A percentile compares a stretch with the other conserved stretches of the same genome.
Conservation (phyloP, 345 rosid genomes). For the Trapa bicornis region DNA sequence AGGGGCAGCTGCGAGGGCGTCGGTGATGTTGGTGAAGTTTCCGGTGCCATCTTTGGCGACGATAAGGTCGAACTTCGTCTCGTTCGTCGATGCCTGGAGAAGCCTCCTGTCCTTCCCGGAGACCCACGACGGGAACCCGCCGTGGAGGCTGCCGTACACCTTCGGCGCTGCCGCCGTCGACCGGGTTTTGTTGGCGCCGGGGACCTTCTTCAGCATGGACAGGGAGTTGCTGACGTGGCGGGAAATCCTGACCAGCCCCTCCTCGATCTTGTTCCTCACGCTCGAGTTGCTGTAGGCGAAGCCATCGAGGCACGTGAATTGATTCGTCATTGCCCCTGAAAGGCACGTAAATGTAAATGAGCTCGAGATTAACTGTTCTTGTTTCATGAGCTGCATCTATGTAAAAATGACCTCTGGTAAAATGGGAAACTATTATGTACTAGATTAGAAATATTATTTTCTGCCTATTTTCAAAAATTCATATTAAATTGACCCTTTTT, state of each 20-base stretch:
- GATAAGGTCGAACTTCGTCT: conserved; percentile 27
- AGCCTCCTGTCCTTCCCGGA: conserved; percentile 31
- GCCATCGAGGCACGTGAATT: conserved; percentile 89
- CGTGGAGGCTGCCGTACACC: conserved; percentile 25
- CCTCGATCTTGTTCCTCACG: conserved; percentile 31
- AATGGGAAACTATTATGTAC: no score
- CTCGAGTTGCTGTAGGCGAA: conserved; percentile 29
- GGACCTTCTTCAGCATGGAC: conserved; percentile 47
- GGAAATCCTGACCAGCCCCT: conserved; percentile 35
- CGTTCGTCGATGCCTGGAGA: conserved; percentile 24
- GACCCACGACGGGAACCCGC: conserved; percentile 60
- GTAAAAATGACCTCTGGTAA: no score
- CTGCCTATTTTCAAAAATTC: no score
- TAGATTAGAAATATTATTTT: no score
- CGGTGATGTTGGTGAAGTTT: conserved; percentile 43
- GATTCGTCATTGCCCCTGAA: conserved; percentile 54
- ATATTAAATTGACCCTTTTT: no score
- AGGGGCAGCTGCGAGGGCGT: conserved; percentile 65
- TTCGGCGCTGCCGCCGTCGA: conserved; percentile 7
- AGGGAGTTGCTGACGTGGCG: conserved; percentile 54
- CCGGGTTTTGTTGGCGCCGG: conserved; percentile 17
- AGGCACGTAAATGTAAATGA: no score
- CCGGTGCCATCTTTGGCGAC: conserved; percentile 76
- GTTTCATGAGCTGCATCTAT: no score
- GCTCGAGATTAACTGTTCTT: no score